Percentiles rank a stretch among this genome's conserved stretches.
phyloP scores from a whole-genome alignment of 805 yeast species.

The Myxozyma neglecta region DNA sequence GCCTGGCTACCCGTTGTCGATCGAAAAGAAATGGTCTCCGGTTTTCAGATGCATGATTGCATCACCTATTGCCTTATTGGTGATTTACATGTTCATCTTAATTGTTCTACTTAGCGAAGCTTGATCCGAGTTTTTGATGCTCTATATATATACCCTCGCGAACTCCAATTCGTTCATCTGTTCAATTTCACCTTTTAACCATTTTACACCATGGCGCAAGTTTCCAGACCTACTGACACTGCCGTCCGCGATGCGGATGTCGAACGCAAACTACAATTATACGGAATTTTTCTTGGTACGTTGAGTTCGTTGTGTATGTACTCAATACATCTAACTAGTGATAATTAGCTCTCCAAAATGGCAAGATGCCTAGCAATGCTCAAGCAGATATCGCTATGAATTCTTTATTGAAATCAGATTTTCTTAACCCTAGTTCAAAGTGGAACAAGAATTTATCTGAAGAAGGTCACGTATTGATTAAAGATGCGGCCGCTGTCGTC shows the following conservation, averaged over 20 bases:
- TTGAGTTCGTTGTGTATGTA: neutral
- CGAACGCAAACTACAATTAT: slow-evolving; percentile 25
- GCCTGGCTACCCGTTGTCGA: neutral
- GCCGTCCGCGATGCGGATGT: slow-evolving; percentile 20
- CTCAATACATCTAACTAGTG: neutral
- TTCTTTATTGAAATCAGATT: slow-evolving; percentile 15
- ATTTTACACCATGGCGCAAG: slow-evolving; percentile 3
- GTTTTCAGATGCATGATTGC: slow-evolving; percentile 6
- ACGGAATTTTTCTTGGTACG: slow-evolving; percentile 22
- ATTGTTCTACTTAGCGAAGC: neutral
- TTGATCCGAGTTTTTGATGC: neutral
- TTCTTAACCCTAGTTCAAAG: slow-evolving; percentile 8
- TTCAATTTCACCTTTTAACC: neutral
- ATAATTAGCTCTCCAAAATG: slow-evolving; percentile 21
- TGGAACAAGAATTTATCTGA: slow-evolving; percentile 17
- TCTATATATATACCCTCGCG: neutral
- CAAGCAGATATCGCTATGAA: slow-evolving; percentile 29
- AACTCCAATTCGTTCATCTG: neutral
- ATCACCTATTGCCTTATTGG: neutral
- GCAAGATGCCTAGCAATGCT: slow-evolving; percentile 31
- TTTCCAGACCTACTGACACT: slow-evolving; percentile 17
- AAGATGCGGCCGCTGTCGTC: slow-evolving; percentile 13
- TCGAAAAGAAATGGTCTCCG: neutral
- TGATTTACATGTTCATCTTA: neutral
- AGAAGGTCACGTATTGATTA: slow-evolving; percentile 16